These are phyloP conservation scores for Pachysolen tannophilus DNA, from an alignment of 805 yeast genomes.

Conservation along the genomic window DNA sequence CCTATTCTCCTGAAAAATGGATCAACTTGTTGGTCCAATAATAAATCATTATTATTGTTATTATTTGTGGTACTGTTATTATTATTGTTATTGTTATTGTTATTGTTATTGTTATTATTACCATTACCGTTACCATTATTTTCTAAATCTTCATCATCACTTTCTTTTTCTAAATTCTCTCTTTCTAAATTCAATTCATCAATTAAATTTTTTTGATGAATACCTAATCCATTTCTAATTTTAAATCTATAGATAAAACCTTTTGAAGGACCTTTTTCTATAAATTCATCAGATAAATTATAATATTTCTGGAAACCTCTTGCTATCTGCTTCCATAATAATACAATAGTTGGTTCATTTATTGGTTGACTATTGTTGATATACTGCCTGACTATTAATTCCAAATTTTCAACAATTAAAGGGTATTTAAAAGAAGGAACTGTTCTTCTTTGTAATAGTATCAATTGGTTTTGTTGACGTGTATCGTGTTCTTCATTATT, in stretches of 20 bases:
- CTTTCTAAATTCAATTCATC: conserved; percentile 2
- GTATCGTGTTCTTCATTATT: neutral
- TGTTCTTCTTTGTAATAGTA: conserved; percentile 3
- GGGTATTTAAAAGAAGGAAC: conserved; percentile 5
- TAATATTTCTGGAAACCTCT: conserved; percentile 1
- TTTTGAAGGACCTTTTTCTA: conserved; percentile 5
- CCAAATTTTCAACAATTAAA: conserved; percentile 6
- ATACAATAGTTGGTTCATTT: conserved; percentile 2
- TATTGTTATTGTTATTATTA: neutral
- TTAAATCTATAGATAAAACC: conserved; percentile 8
- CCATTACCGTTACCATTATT: neutral
- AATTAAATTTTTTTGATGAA: conserved; percentile 1
- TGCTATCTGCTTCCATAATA: conserved; percentile 3
- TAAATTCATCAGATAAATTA: conserved; percentile 2
- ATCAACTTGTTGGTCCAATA: neutral
- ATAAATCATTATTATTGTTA: neutral
- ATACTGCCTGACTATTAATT: neutral
- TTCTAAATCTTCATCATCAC: neutral
- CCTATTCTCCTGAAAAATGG: too few relatives aligned
- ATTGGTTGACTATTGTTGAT: neutral
- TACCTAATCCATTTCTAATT: conserved; percentile 4
- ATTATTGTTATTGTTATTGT: neutral
- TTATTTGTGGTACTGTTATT: neutral
- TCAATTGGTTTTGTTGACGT: neutral
- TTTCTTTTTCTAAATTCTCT: neutral